Evolutionary conservation across 352 stramenopile genomes (phyloP), one percentile per base, ranked within the genome.

Genomic region (Phytophthora quininea): DNA sequence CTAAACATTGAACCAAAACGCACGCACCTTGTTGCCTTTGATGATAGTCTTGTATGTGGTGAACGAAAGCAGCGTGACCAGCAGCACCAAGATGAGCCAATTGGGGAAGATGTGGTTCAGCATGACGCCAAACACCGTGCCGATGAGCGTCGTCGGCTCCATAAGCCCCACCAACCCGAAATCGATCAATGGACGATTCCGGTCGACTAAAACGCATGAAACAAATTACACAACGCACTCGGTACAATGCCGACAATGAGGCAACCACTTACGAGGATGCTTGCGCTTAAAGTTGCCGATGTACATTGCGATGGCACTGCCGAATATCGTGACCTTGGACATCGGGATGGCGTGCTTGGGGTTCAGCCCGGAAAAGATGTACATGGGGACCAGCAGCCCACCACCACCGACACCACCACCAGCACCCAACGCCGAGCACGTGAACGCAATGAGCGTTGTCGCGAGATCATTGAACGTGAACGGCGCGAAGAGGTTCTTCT

Each of bases 101-200:
- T 92, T 86, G 11, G 86, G 86, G 40, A 94, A 80, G 27, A 91
- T 70, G 46, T 87, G 77, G 69, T 94, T 94, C 47, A 90, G 58
- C 82, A 91, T 89, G 32, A 94, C 86, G 15, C 84, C 86, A 19
- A 90, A 88, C 38, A 92, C 79, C 5, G 86, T 77, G 33, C 86
- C 86, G 30, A 91, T 78, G 0, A 94, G 73, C 32, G 86, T 91
- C 71, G 95, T 86, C 0, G 96, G 97, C 82, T 99, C 96, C 97
- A 99, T 99, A 12, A 99, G 87, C 1, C 98, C 68, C n/a, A 98
- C 96, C 3, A 99, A 73, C 48, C 98, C 93, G 83, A 98, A 99
- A 83, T 99, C 92, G 52, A 99, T 97, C 12, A 99, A 78, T 1
- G 96, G 94, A 19, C 93, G 78, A 67, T 98, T 93, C 12, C 82